Conservation (phyloP, 2,329 filamentous ascomycete genomes). For the Helicocarpus griseus region DNA sequence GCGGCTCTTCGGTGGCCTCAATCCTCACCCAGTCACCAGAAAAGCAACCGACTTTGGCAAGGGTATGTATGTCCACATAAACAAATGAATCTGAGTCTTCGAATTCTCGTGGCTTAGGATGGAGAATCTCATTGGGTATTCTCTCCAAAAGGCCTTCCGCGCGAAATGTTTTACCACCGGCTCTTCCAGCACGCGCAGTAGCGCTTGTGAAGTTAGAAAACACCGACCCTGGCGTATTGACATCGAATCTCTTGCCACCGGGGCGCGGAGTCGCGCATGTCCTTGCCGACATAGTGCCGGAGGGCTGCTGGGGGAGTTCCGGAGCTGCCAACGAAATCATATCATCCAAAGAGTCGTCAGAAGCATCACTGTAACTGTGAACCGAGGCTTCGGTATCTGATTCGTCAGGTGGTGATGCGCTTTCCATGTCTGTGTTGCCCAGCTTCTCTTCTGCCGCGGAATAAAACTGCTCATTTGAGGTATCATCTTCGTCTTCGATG, state of each 20-base stretch:
- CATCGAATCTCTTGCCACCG: slow-evolving; percentile 57
- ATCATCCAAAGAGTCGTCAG: slow-evolving; percentile 85
- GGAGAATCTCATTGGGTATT: slow-evolving; percentile 68
- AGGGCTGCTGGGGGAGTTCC: slow-evolving; percentile 63
- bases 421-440: slow-evolving; percentile 40
- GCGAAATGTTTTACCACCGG: slow-evolving; percentile 72
- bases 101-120: slow-evolving; percentile 73
- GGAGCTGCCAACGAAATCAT: slow-evolving; percentile 85
- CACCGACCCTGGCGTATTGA: slow-evolving; percentile 75
- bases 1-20: slow-evolving; percentile 64
- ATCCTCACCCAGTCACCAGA: slow-evolving; percentile 94
- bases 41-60: slow-evolving; percentile 89
- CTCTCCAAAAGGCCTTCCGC: slow-evolving; percentile 63
- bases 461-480: slow-evolving; percentile 82
- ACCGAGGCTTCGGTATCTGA: slow-evolving; percentile 47
- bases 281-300: slow-evolving; percentile 69
- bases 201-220: slow-evolving; percentile 81
- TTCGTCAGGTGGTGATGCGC: slow-evolving; percentile 48
- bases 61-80: slow-evolving; percentile 77
- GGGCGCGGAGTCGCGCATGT: slow-evolving; percentile 75
- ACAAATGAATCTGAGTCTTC: slow-evolving; percentile 81
- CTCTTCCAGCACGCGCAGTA: slow-evolving; percentile 64
- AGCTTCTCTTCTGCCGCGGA: slow-evolving; percentile 76
- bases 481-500: slow-evolving; percentile 58
- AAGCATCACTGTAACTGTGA: slow-evolving; percentile 60